These are phyloP conservation scores for Colletotrichum camelliae DNA, from an alignment of 2,329 filamentous ascomycete species.

Conservation along the genomic window DNA sequence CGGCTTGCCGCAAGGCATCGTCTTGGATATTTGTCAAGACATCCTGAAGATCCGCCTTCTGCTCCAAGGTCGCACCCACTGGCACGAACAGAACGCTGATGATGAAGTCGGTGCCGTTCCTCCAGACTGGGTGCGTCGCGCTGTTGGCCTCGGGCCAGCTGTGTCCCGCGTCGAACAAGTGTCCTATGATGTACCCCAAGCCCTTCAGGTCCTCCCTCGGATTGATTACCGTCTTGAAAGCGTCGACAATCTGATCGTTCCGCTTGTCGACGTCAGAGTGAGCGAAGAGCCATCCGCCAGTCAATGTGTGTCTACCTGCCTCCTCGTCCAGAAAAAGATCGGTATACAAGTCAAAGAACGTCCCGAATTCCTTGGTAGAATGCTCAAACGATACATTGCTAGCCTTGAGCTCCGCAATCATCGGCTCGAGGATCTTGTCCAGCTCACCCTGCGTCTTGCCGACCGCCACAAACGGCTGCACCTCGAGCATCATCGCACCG, in stretches of 20 bases:
- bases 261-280: conserved; percentile 39
- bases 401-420: neutral
- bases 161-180: conserved; percentile 37
- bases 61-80: neutral
- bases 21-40: neutral
- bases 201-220: neutral
- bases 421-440: neutral
- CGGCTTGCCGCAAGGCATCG: neutral
- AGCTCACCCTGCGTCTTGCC: neutral
- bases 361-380: neutral
- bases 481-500: neutral
- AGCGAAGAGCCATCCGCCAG: conserved; percentile 42
- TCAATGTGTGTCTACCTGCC: conserved; percentile 37
- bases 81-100: neutral
- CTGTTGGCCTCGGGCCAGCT: conserved; percentile 39
- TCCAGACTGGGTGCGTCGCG: conserved; percentile 43
- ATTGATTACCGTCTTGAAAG: neutral
- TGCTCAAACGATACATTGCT: neutral
- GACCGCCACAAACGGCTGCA: neutral
- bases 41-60: neutral
- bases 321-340: conserved; percentile 41
- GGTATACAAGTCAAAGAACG: conserved; percentile 37
- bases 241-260: conserved; percentile 20
- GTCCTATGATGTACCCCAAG: conserved; percentile 17
- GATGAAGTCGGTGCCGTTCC: conserved; percentile 24